Evolutionary conservation across 305 asterid species (phyloP).

Genomic region (Fraxinus platypoda): DNA sequence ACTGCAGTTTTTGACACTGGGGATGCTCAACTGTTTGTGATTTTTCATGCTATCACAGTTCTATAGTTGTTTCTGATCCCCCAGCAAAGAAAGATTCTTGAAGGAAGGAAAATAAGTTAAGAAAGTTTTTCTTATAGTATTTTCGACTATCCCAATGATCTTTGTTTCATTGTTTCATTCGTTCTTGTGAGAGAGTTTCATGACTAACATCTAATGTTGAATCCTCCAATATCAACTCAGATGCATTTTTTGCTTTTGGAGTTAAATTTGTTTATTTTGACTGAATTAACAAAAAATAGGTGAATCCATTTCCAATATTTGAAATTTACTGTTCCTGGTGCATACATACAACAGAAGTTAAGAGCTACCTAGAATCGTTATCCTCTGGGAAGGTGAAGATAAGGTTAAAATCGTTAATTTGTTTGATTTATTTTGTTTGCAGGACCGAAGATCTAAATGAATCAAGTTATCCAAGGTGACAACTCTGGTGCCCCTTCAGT

Average conservation of each 20-base stretch:
- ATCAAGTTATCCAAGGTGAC: slow-evolving; percentile 55
- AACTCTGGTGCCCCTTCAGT: slow-evolving; percentile 37
- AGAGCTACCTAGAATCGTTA: background rate
- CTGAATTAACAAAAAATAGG: background rate
- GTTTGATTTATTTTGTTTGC: background rate
- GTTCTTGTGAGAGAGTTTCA: background rate
- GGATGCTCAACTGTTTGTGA: too few species aligned
- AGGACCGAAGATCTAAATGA: slow-evolving; percentile 42
- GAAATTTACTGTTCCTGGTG: background rate
- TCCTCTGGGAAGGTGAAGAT: background rate
- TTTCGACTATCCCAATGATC: background rate
- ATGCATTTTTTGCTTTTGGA: background rate
- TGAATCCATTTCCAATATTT: background rate
- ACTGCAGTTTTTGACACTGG: too few species aligned
- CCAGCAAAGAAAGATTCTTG: too few species aligned
- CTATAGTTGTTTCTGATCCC: too few species aligned
- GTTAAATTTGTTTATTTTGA: background rate
- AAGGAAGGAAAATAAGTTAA: too few species aligned
- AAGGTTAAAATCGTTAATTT: background rate
- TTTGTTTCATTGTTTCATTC: too few species aligned
- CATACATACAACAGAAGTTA: background rate
- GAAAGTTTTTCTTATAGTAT: too few species aligned
- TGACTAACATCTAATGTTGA: background rate
- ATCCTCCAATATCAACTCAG: background rate
- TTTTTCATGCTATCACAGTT: background rate